Percentiles rank a stretch among this genome's conserved stretches.
Evolutionary conservation across 805 yeast species (phyloP).

Genomic region (Ogataea pignaliae): DNA sequence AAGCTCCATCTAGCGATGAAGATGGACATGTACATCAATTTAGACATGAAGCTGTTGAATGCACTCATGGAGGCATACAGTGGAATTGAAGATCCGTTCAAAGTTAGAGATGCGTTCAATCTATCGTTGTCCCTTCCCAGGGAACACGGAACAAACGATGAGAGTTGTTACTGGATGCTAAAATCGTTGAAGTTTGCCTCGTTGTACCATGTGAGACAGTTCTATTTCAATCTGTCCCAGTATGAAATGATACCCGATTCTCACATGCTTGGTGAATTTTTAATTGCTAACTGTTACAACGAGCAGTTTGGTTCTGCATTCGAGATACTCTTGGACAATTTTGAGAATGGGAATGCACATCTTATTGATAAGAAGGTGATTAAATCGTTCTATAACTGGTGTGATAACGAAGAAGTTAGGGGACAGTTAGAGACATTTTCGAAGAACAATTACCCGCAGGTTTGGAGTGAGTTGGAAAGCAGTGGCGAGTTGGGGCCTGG

Average conservation of each 20-base stretch:
- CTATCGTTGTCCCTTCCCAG: constrained; percentile 51
- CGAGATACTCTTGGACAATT: constrained; percentile 42
- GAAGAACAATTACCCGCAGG: constrained; percentile 22
- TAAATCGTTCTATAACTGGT: constrained; percentile 44
- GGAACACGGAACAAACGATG: constrained; percentile 51
- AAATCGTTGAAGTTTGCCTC: constrained; percentile 53
- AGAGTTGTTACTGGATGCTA: constrained; percentile 63
- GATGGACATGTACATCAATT: constrained; percentile 53
- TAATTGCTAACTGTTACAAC: constrained; percentile 67
- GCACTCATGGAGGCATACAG: constrained; percentile 61
- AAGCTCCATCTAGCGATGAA: constrained; percentile 61
- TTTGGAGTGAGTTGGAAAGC: constrained; percentile 35
- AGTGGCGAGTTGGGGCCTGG: constrained; percentile 24
- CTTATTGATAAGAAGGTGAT: constrained; percentile 41
- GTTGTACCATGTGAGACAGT: constrained; percentile 50
- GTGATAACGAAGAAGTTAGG: constrained; percentile 34
- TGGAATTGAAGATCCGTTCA: constrained; percentile 49
- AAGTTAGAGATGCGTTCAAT: constrained; percentile 57
- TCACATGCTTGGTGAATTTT: constrained; percentile 51
- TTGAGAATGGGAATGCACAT: constrained; percentile 39
- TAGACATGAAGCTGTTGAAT: constrained; percentile 57
- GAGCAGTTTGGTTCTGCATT: constrained; percentile 57
- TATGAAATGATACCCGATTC: constrained; percentile 50
- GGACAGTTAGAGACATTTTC: constrained; percentile 38
- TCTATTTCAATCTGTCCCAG: constrained; percentile 57